These are phyloP conservation scores for Hericium erinaceus DNA, from an alignment of 768 basidiomycete species.

Conservation along the genomic window DNA sequence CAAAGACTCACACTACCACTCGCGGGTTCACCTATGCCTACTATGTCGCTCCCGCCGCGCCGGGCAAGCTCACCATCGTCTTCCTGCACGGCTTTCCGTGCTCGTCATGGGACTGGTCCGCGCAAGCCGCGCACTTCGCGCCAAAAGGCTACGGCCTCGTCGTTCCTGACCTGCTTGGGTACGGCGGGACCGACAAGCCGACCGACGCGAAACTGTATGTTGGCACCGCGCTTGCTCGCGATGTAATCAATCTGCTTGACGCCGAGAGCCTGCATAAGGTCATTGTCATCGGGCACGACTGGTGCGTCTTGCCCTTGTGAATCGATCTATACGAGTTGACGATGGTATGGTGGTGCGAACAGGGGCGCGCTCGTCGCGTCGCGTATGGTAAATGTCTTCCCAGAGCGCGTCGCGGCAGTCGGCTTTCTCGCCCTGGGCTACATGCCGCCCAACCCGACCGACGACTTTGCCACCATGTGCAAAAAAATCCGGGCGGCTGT, in stretches of 20 bases:
- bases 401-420: conserved; percentile 32
- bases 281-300: conserved; percentile 28
- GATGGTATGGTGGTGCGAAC: too few species aligned
- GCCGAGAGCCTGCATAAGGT: conserved; percentile 17
- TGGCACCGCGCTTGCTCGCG: conserved; percentile 17
- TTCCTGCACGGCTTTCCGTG: conserved; percentile 39
- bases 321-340: not conserved
- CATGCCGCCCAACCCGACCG: conserved; percentile 15
- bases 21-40: conserved; percentile 31
- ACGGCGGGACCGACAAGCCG: conserved; percentile 36
- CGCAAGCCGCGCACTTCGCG: conserved; percentile 29
- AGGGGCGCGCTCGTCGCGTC: conserved; percentile 29
- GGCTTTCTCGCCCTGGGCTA: conserved; percentile 29
- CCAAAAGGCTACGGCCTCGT: conserved; percentile 34
- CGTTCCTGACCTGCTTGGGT: conserved; percentile 40
- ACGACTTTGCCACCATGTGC: conserved; percentile 17
- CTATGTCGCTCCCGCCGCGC: conserved; percentile 20
- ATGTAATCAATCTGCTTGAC: conserved; percentile 29
- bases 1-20: conserved; percentile 23
- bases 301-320: conserved; percentile 12
- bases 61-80: conserved; percentile 27
- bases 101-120: conserved; percentile 32
- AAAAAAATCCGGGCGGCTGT: conserved; percentile 18
- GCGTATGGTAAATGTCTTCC: conserved; percentile 28
- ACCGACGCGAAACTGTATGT: conserved; percentile 19